phyloP scores from a whole-genome alignment of 2,329 filamentous ascomycete species.

The Amylocarpus encephaloides region DNA sequence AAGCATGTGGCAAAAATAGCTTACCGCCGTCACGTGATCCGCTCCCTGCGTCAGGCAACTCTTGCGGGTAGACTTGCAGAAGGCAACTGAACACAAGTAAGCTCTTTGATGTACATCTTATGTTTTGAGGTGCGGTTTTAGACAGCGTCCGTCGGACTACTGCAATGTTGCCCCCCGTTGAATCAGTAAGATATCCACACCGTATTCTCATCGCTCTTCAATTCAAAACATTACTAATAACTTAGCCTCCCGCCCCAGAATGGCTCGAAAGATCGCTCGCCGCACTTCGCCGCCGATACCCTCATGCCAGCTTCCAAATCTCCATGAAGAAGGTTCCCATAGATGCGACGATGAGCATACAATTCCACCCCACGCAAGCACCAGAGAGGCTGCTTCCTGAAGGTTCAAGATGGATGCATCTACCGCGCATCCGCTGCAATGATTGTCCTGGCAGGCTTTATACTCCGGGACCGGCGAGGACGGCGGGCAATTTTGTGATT shows the following conservation, averaged over 20 bases:
- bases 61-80: no score
- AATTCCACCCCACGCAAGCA: constrained; percentile 36
- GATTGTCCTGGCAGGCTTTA: constrained; percentile 94
- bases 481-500: constrained; percentile 84
- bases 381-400: constrained; percentile 30
- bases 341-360: constrained; percentile 62
- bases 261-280: constrained; percentile 77
- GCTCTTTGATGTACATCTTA: no score
- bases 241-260: constrained; percentile 66
- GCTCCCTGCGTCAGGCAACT: no score
- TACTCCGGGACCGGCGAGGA: constrained; percentile 76
- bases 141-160: no score
- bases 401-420: constrained; percentile 70
- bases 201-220: no score
- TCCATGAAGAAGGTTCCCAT: constrained; percentile 86
- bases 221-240: no score
- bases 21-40: no score
- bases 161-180: no score
- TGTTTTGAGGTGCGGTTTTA: no score
- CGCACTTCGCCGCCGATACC: constrained; percentile 62
- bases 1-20: no score
- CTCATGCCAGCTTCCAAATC: constrained; percentile 77
- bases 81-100: no score
- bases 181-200: no score
- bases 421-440: constrained; percentile 82